phyloP scores from a whole-genome alignment of 2,329 filamentous ascomycete species.

The Fusarium mangiferae region DNA sequence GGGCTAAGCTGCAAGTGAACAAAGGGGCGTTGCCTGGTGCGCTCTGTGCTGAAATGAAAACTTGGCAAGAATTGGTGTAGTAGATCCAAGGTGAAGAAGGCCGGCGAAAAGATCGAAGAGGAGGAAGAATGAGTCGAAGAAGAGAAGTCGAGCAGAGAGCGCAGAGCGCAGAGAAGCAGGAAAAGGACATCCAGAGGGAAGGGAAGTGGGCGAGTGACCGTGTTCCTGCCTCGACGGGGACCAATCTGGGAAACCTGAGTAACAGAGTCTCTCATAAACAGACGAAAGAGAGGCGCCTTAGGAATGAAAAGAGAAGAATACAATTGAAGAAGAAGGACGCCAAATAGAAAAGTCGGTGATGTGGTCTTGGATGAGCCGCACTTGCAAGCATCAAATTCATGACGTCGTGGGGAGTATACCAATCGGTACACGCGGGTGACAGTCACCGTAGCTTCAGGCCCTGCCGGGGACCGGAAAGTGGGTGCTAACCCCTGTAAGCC shows the following conservation, averaged over 20 bases:
- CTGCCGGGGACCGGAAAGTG: slow-evolving; percentile 19
- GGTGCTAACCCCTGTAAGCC: not conserved
- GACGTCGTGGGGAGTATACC: not conserved
- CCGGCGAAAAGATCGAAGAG: not conserved
- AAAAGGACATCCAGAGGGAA: not conserved
- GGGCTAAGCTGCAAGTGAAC: not conserved
- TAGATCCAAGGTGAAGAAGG: not conserved
- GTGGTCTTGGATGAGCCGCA: not conserved
- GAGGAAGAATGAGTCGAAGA: not conserved
- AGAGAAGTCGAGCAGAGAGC: not conserved
- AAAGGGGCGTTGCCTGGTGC: not conserved
- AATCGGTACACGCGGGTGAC: slow-evolving; percentile 32
- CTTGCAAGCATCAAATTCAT: slow-evolving; percentile 6
- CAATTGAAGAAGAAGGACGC: not conserved
- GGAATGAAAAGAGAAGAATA: not conserved
- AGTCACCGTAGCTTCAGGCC: not conserved
- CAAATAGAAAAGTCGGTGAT: slow-evolving; percentile 7
- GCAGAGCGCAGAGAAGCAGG: not conserved
- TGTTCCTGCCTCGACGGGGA: not conserved
- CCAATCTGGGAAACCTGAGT: not conserved
- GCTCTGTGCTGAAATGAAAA: not conserved
- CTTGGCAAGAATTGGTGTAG: not conserved
- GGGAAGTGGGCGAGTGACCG: slow-evolving; percentile 23
- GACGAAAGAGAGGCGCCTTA: not conserved
- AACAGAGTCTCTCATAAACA: not conserved